phyloP scores from a whole-genome alignment of 257 asterid genomes.

The Solanum paucissectum region DNA sequence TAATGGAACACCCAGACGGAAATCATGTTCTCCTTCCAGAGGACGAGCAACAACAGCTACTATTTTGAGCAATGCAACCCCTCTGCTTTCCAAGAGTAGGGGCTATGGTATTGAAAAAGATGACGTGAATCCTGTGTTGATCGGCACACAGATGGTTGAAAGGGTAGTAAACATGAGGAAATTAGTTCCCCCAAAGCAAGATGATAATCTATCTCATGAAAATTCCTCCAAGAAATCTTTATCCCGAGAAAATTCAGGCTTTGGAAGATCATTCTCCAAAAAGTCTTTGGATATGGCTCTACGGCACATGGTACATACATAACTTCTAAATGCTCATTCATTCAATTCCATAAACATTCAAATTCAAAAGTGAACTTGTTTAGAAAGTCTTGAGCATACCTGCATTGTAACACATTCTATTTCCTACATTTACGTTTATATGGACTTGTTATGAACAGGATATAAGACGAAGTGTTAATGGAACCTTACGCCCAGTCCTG shows the following conservation, averaged over 20 bases:
- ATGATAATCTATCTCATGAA: constrained; percentile 17
- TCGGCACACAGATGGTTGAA: constrained; percentile 80
- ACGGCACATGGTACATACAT: constrained; percentile 72
- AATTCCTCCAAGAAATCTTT: constrained; percentile 31
- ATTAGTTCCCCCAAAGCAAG: constrained; percentile 75
- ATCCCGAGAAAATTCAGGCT: constrained; percentile 46
- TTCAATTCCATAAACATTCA: neutral
- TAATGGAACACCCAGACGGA: constrained; percentile 32
- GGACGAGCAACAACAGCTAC: constrained; percentile 16
- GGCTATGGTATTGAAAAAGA: constrained; percentile 27
- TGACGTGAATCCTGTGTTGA: constrained; percentile 67
- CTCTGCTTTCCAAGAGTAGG: constrained; percentile 32
- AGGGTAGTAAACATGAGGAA: constrained; percentile 91
- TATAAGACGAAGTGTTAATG: constrained; percentile 39
- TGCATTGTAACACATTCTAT: neutral
- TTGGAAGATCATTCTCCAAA: constrained; percentile 73
- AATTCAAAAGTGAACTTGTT: neutral
- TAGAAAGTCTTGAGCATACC: neutral
- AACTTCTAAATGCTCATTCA: neutral
- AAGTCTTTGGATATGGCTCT: constrained; percentile 87
- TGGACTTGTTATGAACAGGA: constrained; percentile 33
- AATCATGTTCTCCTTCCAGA: constrained; percentile 57
- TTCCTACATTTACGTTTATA: neutral
- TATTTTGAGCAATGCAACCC: constrained; percentile 16
- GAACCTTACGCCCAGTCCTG: constrained; percentile 18